Evolutionary conservation across 1,284 basidiomycete species (phyloP).

Genomic region (Cryptococcus neoformans): DNA sequence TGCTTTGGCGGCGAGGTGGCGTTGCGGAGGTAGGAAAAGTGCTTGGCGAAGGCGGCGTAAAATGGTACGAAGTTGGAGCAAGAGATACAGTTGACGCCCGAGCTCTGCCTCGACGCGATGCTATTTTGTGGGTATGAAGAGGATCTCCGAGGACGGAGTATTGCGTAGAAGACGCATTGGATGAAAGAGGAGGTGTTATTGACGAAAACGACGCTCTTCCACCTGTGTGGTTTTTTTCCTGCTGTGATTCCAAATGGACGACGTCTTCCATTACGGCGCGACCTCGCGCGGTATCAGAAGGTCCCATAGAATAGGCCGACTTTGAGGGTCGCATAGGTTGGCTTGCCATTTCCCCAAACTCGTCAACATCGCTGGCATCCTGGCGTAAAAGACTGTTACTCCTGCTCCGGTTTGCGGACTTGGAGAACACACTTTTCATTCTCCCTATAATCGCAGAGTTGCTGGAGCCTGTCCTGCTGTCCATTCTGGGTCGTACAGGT

Average conservation of each 20-base stretch:
- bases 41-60: conserved; percentile 22
- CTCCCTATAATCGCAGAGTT: conserved; percentile 38
- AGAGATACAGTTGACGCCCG: conserved; percentile 34
- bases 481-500: conserved; percentile 26
- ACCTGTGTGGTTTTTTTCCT: conserved; percentile 15
- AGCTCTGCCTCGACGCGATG: conserved; percentile 10
- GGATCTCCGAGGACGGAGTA: conserved; percentile 3
- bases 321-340: conserved; percentile 25
- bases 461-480: conserved; percentile 33
- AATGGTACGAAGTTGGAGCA: conserved; percentile 21
- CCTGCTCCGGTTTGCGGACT: conserved; percentile 22
- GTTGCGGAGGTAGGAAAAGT: conserved; percentile 28
- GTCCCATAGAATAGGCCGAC: conserved; percentile 22
- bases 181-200: conserved; percentile 15
- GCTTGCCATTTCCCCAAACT: conserved; percentile 24
- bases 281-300: neutral
- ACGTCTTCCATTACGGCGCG: neutral
- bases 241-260: neutral
- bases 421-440: conserved; percentile 38
- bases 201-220: conserved; percentile 31
- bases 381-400: conserved; percentile 32
- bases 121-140: neutral
- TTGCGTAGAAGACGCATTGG: conserved; percentile 8
- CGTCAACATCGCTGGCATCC: conserved; percentile 27
- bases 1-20: conserved; percentile 36